Conservation (phyloP, 2,329 filamentous ascomycete species). For the Ceratocystis destructans region DNA sequence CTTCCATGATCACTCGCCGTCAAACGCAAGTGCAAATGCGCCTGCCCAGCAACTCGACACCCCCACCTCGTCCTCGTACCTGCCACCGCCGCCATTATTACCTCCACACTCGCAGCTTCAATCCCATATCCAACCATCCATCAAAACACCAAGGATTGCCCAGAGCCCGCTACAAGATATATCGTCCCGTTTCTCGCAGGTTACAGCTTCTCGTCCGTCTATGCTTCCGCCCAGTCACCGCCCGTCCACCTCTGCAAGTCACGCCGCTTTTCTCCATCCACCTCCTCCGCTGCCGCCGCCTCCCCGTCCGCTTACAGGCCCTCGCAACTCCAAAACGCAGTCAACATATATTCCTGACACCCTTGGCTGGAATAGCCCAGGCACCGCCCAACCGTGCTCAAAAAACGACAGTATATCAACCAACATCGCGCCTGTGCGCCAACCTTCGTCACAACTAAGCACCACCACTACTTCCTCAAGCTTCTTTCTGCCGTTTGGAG, state of each 20-base stretch:
- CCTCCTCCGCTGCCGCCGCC: neutral
- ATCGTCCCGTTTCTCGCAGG: constrained; percentile 29
- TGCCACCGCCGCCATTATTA: constrained; percentile 31
- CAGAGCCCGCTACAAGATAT: constrained; percentile 33
- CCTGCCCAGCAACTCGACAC: constrained; percentile 19
- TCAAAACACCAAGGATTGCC: constrained; percentile 1
- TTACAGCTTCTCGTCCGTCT: constrained; percentile 5
- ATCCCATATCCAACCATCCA: constrained; percentile 29
- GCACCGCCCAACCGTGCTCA: constrained; percentile 24
- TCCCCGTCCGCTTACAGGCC: neutral
- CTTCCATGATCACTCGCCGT: constrained; percentile 38
- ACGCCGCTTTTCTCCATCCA: neutral
- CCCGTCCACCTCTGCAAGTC: neutral
- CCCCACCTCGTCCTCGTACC: constrained; percentile 19
- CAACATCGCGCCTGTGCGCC: constrained; percentile 34
- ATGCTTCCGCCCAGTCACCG: neutral
- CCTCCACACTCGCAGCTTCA: constrained; percentile 28
- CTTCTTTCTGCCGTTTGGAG: constrained; percentile 42
- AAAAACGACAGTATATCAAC: constrained; percentile 17
- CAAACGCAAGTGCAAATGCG: neutral
- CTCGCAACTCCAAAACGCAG: constrained; percentile 23
- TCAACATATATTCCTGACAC: constrained; percentile 43
- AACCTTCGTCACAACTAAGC: constrained; percentile 40
- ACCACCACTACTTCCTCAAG: constrained; percentile 37
- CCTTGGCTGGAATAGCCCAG: constrained; percentile 35